phyloP scores from a whole-genome alignment of 2,329 filamentous ascomycete genomes.

The Aspergillus fijiensis region DNA sequence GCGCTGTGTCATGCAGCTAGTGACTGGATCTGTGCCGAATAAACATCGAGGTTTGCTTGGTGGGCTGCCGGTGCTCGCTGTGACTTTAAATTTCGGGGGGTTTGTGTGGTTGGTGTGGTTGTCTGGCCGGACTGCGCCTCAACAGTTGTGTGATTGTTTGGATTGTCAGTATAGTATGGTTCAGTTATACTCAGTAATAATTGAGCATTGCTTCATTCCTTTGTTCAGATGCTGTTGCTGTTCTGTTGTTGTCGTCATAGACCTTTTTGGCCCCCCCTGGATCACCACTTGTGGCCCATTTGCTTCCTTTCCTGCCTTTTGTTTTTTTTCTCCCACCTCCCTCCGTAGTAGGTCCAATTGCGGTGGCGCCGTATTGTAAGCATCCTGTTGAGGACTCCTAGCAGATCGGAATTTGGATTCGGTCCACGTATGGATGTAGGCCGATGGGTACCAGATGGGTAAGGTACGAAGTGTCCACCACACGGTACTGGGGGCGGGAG shows the following conservation, averaged over 20 bases:
- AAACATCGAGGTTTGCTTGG: background rate
- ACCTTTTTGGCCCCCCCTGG: background rate
- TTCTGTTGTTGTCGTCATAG: background rate
- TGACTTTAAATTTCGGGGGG: background rate
- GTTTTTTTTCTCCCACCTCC: constrained; percentile 1
- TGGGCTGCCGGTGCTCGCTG: background rate
- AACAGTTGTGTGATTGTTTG: background rate
- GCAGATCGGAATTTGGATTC: constrained; percentile 13
- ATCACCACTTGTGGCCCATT: background rate
- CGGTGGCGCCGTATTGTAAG: constrained; percentile 17
- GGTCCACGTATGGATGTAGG: constrained; percentile 5
- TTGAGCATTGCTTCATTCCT: background rate
- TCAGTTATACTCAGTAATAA: background rate
- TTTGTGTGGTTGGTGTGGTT: background rate
- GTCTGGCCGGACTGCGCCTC: background rate
- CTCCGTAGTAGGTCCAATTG: background rate
- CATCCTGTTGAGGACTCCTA: constrained; percentile 7
- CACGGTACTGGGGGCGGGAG: constrained; percentile 3
- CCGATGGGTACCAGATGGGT: constrained; percentile 9
- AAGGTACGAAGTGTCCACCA: background rate
- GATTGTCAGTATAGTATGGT: background rate
- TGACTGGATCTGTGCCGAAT: background rate
- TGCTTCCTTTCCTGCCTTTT: background rate
- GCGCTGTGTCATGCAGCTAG: constrained; percentile 5
- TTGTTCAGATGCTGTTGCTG: background rate